These are phyloP conservation scores for Austroboletus novae-zelandiae DNA, from an alignment of 1,284 basidiomycete genomes.

Conservation along the genomic window DNA sequence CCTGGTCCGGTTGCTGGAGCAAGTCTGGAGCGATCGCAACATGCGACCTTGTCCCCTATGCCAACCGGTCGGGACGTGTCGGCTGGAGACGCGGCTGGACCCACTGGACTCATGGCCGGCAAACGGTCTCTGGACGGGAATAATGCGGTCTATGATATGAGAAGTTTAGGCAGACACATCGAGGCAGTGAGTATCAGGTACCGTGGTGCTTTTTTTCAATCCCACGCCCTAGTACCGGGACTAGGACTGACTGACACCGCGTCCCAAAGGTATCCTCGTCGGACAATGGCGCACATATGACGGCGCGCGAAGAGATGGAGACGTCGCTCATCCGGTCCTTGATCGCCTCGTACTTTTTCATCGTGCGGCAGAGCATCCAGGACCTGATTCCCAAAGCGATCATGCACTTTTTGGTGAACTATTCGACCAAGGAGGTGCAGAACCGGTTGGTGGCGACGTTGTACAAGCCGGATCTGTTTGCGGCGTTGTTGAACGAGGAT, in stretches of 20 bases:
- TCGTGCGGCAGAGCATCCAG: conserved; percentile 95
- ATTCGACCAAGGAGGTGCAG: conserved; percentile 95
- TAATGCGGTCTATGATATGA: conserved; percentile 96
- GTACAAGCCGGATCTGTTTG: conserved; percentile 94
- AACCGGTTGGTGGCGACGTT: conserved; percentile 89
- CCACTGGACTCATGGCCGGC: conserved; percentile 61
- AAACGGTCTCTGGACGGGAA: conserved; percentile 70
- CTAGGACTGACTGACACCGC: neutral
- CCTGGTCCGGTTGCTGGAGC: conserved; percentile 60
- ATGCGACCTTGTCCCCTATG: conserved; percentile 29
- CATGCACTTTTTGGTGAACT: conserved; percentile 96
- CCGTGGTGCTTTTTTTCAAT: neutral
- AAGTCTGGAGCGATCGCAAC: conserved; percentile 38
- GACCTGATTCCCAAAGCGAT: conserved; percentile 97
- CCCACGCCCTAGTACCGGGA: neutral
- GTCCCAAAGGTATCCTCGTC: conserved; percentile 27
- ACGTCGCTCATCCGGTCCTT: conserved; percentile 92
- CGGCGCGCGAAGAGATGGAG: conserved; percentile 92
- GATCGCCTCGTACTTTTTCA: conserved; percentile 94
- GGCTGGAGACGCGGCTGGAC: conserved; percentile 46
- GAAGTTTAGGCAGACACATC: conserved; percentile 94
- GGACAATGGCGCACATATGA: conserved; percentile 57
- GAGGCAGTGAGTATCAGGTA: conserved; percentile 68
- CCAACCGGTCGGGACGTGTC: conserved; percentile 63
- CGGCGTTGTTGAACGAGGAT: conserved; percentile 92